These are phyloP conservation scores for Solanum chiquidenum DNA, from an alignment of 257 asterid genomes.

Conservation along the genomic window DNA sequence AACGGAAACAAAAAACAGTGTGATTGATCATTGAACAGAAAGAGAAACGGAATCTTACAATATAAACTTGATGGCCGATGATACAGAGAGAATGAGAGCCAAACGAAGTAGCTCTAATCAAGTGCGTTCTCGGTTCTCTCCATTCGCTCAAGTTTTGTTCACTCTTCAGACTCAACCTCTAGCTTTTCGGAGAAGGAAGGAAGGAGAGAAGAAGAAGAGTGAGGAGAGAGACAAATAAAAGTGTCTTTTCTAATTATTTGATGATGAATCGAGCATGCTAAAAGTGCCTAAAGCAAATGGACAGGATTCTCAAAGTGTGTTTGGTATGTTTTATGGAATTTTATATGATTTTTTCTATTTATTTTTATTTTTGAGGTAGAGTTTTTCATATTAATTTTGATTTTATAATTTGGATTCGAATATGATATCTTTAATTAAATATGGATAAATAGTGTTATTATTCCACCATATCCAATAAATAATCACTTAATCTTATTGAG, in stretches of 20 bases:
- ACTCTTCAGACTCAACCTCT: background rate
- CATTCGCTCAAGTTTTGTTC: background rate
- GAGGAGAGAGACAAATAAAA: background rate
- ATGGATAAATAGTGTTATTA: background rate
- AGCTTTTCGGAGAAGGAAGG: conserved; percentile 18
- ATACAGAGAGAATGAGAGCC: background rate
- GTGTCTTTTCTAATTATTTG: too few relatives aligned
- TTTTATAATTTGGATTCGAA: background rate
- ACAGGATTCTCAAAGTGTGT: background rate
- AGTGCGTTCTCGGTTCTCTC: background rate
- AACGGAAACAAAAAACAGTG: background rate
- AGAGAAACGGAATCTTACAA: background rate
- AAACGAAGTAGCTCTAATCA: background rate
- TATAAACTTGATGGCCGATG: background rate
- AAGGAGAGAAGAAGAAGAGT: background rate
- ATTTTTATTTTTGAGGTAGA: background rate
- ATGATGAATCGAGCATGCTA: background rate
- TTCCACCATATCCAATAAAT: background rate
- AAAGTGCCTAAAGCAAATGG: background rate
- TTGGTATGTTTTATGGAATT: background rate
- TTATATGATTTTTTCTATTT: background rate
- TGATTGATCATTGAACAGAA: background rate
- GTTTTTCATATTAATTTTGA: background rate
- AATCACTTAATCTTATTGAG: background rate
- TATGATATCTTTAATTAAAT: background rate